Percentiles rank a stretch among this genome's conserved stretches.
Conservation (phyloP, 1,139 yeast species). For the Scheffersomyces titani region DNA sequence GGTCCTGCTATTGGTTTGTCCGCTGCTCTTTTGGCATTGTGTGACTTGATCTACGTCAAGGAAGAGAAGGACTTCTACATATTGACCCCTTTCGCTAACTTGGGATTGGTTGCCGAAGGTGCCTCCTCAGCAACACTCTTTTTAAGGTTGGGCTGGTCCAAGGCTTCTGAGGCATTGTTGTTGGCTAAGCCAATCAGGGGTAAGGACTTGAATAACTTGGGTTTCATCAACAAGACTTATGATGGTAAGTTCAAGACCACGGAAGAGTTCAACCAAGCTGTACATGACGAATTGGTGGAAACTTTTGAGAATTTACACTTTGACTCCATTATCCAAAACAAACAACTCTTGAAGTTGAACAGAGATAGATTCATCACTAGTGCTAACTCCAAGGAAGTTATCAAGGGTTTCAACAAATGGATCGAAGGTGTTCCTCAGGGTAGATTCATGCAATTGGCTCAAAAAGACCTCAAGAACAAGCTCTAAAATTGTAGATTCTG, state of each 20-base stretch:
- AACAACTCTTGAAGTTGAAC: constrained; percentile 54
- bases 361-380: constrained; percentile 46
- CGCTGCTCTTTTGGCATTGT: constrained; percentile 71
- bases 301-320: constrained; percentile 54
- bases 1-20: constrained; percentile 88
- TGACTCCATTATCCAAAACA: constrained; percentile 63
- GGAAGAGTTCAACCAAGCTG: constrained; percentile 61
- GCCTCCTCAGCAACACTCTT: constrained; percentile 71
- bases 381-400: constrained; percentile 66
- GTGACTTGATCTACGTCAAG: constrained; percentile 74
- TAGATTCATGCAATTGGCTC: constrained; percentile 59
- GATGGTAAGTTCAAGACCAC: constrained; percentile 47
- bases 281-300: constrained; percentile 47
- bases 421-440: constrained; percentile 72
- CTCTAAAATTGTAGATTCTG: constrained; percentile 26
- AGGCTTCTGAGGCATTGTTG: constrained; percentile 72
- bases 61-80: constrained; percentile 59
- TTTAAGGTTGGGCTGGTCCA: constrained; percentile 70
- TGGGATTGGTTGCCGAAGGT: constrained; percentile 87
- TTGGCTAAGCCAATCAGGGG: constrained; percentile 69
- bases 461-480: constrained; percentile 63
- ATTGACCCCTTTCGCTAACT: constrained; percentile 77
- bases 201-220: constrained; percentile 55
- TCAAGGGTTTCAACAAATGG: constrained; percentile 71
- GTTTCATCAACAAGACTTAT: constrained; percentile 57